A percentile compares a stretch with the other conserved stretches of the same genome.
These are phyloP conservation scores for Eucalyptus microcorys DNA, from an alignment of 345 rosid species.

Conservation along the genomic window DNA sequence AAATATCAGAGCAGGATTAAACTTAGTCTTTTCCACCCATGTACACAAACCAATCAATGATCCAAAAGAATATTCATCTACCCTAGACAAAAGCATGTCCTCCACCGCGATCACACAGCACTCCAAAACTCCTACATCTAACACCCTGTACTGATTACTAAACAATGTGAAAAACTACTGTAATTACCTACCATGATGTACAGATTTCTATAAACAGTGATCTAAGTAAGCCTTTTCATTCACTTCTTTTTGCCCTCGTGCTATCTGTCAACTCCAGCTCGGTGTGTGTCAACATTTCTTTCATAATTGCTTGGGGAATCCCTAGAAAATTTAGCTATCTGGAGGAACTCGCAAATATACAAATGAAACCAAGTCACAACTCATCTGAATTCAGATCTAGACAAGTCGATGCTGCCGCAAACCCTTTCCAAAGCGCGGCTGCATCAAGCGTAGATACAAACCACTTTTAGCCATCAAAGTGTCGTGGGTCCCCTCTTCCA, in stretches of 20 bases:
- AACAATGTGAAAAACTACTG: background rate
- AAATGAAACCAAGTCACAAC: background rate
- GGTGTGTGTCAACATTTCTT: background rate
- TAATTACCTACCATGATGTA: background rate
- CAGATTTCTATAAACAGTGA: background rate
- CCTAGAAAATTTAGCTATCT: background rate
- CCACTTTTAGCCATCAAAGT: slow-evolving; percentile 72
- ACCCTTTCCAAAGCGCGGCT: slow-evolving; percentile 92
- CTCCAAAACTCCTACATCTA: background rate
- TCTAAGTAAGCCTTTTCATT: background rate
- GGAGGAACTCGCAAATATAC: background rate
- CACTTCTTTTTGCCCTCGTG: background rate
- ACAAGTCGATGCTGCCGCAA: slow-evolving; percentile 78
- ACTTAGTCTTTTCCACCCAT: background rate
- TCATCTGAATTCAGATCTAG: slow-evolving; percentile 9
- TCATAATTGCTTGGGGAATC: background rate
- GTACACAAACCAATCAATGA: background rate
- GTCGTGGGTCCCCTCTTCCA: slow-evolving; percentile 94
- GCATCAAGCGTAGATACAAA: slow-evolving; percentile 87
- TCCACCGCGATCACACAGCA: background rate
- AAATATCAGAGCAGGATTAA: background rate
- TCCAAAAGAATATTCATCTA: background rate
- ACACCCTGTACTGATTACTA: background rate
- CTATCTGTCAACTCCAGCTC: background rate
- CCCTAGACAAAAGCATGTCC: background rate